Evolutionary conservation across 2,329 filamentous ascomycete genomes (phyloP), one percentile per base, ranked within the genome.

Genomic region (Fusarium verticillioides): DNA sequence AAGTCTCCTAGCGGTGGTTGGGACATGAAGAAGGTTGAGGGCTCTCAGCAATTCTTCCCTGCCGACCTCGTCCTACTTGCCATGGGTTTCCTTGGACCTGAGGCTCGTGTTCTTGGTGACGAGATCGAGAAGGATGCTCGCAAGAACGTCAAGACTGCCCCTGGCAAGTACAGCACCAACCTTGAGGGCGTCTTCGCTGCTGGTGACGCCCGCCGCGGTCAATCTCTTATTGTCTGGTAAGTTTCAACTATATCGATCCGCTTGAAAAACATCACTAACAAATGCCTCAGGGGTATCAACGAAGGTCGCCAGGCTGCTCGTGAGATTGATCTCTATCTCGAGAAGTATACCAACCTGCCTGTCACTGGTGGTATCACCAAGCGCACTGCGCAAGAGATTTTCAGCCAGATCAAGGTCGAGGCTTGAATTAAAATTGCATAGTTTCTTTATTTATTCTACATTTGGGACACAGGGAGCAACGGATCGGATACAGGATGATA

Each of bases 21-120:
- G 96, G 96, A 98, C 84, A 98, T 98, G 95, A 97, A 97, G 89
- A 96, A 97, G 83, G 88, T 97, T 37, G 95, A 97, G 75, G 95
- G 94, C 42, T 96, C 93, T 70, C 93, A 97, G 86, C 91, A 98
- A 81, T 97, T 97, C 88, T 98, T 98, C 92, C 94, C 94, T 42
- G 96, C 96, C 34, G 96, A 98, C 80, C 90, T 98, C 44, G 95
- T 98, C 49, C 90, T 98, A 49, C 87, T 98, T 54, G 97, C 96
- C 58, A 98, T 98, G 96, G 96, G 96, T 81, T 98, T 98, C 92
- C 85, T 98, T 72, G 96, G 96, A 15, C 95, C 95, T 11, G 96
- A 98, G 85, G 94, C 94, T 76, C 93, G 94, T 74, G 91, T 97
- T 43, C 88, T 98, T 44, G 94, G 94, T 57, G 92, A 94, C n/a